A percentile compares a stretch with the other conserved stretches of the same genome.
Evolutionary conservation across 2,329 filamentous ascomycete genomes (phyloP).

Genomic region (Fusarium sp.): DNA sequence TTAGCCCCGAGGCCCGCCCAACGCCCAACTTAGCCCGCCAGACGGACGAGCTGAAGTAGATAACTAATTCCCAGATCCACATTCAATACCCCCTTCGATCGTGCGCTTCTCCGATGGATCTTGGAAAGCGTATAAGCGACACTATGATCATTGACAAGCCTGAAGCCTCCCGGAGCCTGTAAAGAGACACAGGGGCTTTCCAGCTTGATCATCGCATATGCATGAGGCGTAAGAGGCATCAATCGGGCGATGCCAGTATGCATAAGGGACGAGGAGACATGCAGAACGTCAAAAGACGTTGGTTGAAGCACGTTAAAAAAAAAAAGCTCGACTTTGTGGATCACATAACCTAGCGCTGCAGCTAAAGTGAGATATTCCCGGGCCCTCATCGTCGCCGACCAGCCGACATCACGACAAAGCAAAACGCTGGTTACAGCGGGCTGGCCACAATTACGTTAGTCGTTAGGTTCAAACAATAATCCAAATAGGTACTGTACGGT

Average conservation of each 20-base stretch:
- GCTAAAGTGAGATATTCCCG: not conserved
- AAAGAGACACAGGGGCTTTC: not conserved
- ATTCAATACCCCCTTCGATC: constrained; percentile 21
- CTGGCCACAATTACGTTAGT: not conserved
- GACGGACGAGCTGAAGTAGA: not conserved
- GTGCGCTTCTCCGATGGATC: constrained; percentile 4
- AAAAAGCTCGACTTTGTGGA: not conserved
- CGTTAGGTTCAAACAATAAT: not conserved
- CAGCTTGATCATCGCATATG: not conserved
- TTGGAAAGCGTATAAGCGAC: constrained; percentile 7
- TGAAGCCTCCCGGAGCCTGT: not conserved
- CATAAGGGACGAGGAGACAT: not conserved
- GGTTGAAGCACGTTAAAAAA: not conserved
- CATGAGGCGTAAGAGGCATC: not conserved
- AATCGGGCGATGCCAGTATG: not conserved
- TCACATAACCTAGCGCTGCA: not conserved
- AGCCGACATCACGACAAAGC: not conserved
- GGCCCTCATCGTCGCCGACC: not conserved
- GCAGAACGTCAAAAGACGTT: not conserved
- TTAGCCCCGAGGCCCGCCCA: not conserved
- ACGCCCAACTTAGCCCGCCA: not conserved
- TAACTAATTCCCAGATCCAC: constrained; percentile 9
- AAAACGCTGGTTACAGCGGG: not conserved
- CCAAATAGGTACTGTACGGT: not conserved
- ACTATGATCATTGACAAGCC: constrained; percentile 12